phyloP scores from a whole-genome alignment of 371 early-diverging fungal genomes.

The Apophysomyces variabilis region DNA sequence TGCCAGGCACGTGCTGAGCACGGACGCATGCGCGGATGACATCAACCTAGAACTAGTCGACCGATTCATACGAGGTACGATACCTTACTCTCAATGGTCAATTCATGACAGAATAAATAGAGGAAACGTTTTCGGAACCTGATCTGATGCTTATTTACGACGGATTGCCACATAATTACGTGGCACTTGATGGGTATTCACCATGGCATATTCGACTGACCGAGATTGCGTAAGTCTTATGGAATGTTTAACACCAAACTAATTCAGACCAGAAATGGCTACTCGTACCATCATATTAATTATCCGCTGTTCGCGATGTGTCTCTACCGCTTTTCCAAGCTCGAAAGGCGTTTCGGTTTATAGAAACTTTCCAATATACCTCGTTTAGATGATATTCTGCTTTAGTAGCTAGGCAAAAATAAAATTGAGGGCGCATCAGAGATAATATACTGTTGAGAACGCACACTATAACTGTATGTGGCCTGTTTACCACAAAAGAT shows the following conservation, averaged over 20 bases:
- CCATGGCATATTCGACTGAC: constrained; percentile 71
- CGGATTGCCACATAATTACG: constrained; percentile 57
- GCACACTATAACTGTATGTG: too few species aligned
- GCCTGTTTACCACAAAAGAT: too few species aligned
- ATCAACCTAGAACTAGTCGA: constrained; percentile 40
- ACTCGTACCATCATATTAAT: constrained; percentile 30
- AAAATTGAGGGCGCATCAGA: constrained; percentile 6
- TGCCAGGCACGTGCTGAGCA: constrained; percentile 16
- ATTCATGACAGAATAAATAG: constrained; percentile 2
- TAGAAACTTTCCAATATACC: constrained; percentile 16
- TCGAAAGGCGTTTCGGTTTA: constrained; percentile 58
- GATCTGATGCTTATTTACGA: constrained; percentile 64
- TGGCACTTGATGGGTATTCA: constrained; percentile 60
- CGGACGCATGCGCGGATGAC: constrained; percentile 17
- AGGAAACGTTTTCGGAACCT: constrained; percentile 53
- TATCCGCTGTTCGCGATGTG: constrained; percentile 52
- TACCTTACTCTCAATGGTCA: not conserved
- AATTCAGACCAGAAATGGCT: constrained; percentile 15
- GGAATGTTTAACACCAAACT: constrained; percentile 7
- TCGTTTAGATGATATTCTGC: not conserved
- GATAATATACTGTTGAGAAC: not conserved
- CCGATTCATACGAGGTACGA: constrained; percentile 40
- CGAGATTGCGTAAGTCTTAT: constrained; percentile 57
- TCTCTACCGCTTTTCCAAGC: constrained; percentile 52
- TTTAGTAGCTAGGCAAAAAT: not conserved